Evolutionary conservation across 2,329 filamentous ascomycete genomes (phyloP).

Genomic region (Apiospora sp.): DNA sequence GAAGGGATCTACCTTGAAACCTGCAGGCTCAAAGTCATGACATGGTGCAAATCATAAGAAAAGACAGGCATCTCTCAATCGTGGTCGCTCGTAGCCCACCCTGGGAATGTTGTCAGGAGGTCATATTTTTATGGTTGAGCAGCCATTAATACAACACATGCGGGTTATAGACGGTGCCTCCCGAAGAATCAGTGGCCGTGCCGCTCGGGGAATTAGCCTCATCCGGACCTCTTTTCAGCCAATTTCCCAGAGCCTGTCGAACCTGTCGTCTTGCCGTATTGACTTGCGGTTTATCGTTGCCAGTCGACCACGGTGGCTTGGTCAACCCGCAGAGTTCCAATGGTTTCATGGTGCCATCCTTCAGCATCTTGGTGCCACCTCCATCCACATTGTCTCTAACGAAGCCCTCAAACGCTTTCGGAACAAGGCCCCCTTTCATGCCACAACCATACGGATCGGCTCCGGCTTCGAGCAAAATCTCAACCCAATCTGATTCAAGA

Average conservation of each 20-base stretch:
- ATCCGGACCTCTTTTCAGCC: background rate
- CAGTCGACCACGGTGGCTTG: background rate
- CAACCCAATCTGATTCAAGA: constrained; percentile 34
- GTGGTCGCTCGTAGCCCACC: background rate
- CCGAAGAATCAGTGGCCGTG: background rate
- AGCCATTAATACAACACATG: background rate
- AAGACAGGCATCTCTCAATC: background rate
- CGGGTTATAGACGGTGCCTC: background rate
- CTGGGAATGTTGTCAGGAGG: background rate
- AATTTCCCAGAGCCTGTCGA: background rate
- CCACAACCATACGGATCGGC: constrained; percentile 31
- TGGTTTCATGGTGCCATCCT: background rate
- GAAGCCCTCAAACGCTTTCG: background rate
- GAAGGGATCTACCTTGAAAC: background rate
- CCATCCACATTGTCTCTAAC: background rate
- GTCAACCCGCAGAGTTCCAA: background rate
- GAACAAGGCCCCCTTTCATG: constrained; percentile 19
- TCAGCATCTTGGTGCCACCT: background rate
- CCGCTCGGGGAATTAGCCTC: background rate
- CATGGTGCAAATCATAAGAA: background rate
- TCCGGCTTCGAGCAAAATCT: constrained; percentile 31
- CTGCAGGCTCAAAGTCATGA: background rate
- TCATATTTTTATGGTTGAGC: background rate
- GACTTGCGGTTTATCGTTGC: background rate
- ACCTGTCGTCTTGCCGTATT: background rate